Evolutionary conservation across 225 moss, liverwort and hornwort genomes (phyloP).

Genomic region (Lunularia cruciata): DNA sequence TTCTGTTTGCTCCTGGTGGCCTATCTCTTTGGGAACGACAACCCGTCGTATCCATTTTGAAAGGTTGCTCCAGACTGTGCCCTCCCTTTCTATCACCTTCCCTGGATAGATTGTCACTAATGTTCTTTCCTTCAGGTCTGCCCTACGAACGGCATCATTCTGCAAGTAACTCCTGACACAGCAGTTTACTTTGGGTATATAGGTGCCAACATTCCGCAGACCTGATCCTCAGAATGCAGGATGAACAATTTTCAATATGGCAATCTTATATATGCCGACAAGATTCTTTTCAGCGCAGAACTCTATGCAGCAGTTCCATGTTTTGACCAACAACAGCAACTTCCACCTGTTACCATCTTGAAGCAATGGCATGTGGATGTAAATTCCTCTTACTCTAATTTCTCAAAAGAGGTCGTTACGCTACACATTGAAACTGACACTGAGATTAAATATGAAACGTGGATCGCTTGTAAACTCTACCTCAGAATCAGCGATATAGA

Average conservation of each 20-base stretch:
- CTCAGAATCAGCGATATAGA: slow-evolving; percentile 83
- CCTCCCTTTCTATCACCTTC: slow-evolving; percentile 4
- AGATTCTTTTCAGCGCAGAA: too few species aligned
- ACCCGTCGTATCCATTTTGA: slow-evolving; percentile 43
- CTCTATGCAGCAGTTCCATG: too few species aligned
- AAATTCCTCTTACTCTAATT: too few species aligned
- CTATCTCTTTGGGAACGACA: slow-evolving; percentile 17
- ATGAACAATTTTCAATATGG: too few species aligned
- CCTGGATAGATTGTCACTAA: slow-evolving; percentile 52
- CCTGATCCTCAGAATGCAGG: not conserved
- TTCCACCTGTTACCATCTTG: too few species aligned
- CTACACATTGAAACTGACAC: too few species aligned
- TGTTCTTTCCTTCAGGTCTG: slow-evolving; percentile 51
- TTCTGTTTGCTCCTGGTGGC: slow-evolving; percentile 9
- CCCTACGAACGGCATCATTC: slow-evolving; percentile 78
- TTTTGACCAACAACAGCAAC: too few species aligned
- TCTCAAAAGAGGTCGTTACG: too few species aligned
- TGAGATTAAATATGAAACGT: too few species aligned
- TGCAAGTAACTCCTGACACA: slow-evolving; percentile 42
- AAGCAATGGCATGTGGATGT: too few species aligned
- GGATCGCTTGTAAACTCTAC: too few species aligned
- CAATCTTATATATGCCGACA: too few species aligned
- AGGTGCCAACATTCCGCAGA: not conserved
- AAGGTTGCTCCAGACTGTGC: slow-evolving; percentile 29
- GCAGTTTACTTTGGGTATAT: not conserved